Conservation (phyloP, 164 flowering plant genomes). For the Berberis vulgaris region DNA sequence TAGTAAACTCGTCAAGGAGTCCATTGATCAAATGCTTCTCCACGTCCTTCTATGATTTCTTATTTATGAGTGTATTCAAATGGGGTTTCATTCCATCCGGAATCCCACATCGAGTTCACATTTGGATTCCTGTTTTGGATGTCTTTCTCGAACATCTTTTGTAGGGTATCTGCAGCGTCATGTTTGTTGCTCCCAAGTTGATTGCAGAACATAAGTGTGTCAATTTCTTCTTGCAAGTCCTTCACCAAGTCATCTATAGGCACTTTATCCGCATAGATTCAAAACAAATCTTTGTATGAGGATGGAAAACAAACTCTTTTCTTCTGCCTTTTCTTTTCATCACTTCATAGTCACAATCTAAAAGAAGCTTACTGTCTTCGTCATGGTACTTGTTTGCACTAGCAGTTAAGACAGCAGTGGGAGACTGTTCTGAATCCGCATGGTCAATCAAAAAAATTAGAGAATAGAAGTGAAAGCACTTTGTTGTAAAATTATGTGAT, state of each 20-base stretch:
- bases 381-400: slow-evolving; percentile 20
- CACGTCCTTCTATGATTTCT: slow-evolving; percentile 53
- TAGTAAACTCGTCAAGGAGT: slow-evolving; percentile 49
- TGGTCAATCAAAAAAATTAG: slow-evolving; percentile 1
- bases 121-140: slow-evolving; percentile 36
- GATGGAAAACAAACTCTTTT: slow-evolving; percentile 41
- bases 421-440: slow-evolving; percentile 31
- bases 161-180: slow-evolving; percentile 33
- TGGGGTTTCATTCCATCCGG: slow-evolving; percentile 45
- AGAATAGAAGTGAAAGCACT: not conserved
- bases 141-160: slow-evolving; percentile 53
- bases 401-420: slow-evolving; percentile 36
- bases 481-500: not conserved
- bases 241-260: slow-evolving; percentile 62
- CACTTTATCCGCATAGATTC: slow-evolving; percentile 22
- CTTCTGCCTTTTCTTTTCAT: slow-evolving; percentile 69
- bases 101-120: slow-evolving; percentile 80
- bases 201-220: slow-evolving; percentile 29
- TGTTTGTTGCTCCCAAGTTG: slow-evolving; percentile 18
- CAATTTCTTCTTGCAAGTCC: slow-evolving; percentile 48
- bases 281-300: slow-evolving; percentile 19
- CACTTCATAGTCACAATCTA: slow-evolving; percentile 64
- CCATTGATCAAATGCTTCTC: slow-evolving; percentile 49
- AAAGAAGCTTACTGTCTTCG: slow-evolving; percentile 31
- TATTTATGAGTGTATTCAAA: slow-evolving; percentile 38